Conservation (phyloP, 495 filamentous ascomycete species). For the Penicillium lividum region DNA sequence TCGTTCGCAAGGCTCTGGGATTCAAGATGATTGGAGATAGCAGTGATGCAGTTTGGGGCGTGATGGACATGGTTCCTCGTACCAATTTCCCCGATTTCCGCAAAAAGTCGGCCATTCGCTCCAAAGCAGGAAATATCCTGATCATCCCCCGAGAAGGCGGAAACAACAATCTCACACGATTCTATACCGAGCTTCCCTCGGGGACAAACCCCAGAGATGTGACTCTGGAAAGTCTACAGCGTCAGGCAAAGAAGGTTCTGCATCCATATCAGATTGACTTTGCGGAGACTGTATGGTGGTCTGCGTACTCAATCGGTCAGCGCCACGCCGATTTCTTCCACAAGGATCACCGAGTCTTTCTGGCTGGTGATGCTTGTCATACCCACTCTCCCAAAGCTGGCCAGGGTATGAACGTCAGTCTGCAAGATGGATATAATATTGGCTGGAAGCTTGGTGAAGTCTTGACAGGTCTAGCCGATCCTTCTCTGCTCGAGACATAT, state of each 20-base stretch:
- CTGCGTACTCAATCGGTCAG: conserved; percentile 61
- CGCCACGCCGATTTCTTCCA: conserved; percentile 58
- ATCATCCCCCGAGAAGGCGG: conserved; percentile 72
- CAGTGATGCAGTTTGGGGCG: conserved; percentile 75
- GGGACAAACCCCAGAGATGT: conserved; percentile 45
- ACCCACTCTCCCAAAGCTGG: conserved; percentile 65
- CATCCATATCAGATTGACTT: conserved; percentile 55
- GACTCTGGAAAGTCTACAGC: conserved; percentile 56
- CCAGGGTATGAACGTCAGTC: conserved; percentile 53
- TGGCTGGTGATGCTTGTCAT: conserved; percentile 62
- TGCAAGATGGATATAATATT: conserved; percentile 63
- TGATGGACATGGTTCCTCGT: conserved; percentile 75
- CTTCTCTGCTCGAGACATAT: conserved; percentile 66
- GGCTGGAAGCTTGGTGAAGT: conserved; percentile 78
- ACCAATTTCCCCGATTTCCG: conserved; percentile 86
- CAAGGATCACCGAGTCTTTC: conserved; percentile 53
- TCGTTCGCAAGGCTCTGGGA: conserved; percentile 65
- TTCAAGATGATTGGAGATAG: conserved; percentile 74
- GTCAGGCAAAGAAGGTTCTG: conserved; percentile 59
- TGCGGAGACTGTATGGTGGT: conserved; percentile 57
- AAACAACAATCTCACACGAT: conserved; percentile 59
- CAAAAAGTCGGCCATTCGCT: conserved; percentile 65
- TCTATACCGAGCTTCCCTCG: conserved; percentile 70
- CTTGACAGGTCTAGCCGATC: conserved; percentile 55
- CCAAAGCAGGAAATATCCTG: conserved; percentile 61